Conservation (phyloP, 1,284 basidiomycete species). For the Ceratobasidium theobromae region DNA sequence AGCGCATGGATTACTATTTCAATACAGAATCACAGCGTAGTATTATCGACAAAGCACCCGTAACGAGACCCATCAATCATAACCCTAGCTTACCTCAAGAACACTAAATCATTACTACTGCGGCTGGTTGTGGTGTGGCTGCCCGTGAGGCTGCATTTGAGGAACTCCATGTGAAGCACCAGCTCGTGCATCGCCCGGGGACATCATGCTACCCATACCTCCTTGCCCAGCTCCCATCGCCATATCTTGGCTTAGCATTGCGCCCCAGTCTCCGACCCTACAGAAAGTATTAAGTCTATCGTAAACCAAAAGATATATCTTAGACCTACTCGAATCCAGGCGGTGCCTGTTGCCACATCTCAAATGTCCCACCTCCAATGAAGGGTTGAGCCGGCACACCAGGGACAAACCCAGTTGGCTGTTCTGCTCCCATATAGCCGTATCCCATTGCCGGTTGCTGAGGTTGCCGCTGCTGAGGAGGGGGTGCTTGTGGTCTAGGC, state of each 20-base stretch:
- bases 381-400: constrained; percentile 28
- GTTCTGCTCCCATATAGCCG: constrained; percentile 4
- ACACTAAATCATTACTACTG: background rate
- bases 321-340: constrained; percentile 37
- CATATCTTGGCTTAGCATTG: constrained; percentile 22
- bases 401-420: background rate
- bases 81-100: background rate
- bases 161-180: constrained; percentile 5
- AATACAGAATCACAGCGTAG: background rate
- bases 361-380: constrained; percentile 34
- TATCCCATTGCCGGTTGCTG: constrained; percentile 3
- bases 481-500: background rate
- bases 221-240: background rate
- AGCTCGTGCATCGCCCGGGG: background rate
- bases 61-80: too few species aligned
- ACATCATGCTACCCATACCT: background rate
- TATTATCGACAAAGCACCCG: background rate
- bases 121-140: constrained; percentile 3
- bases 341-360: constrained; percentile 37
- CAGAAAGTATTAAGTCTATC: background rate
- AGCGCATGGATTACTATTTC: constrained; percentile 10
- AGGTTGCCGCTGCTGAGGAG: background rate
- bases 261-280: constrained; percentile 38
- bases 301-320: background rate
- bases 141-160: background rate